Evolutionary conservation across 129 eudicot genomes (phyloP), one percentile per base, ranked within the genome.

Genomic region (Lonicera japonica): DNA sequence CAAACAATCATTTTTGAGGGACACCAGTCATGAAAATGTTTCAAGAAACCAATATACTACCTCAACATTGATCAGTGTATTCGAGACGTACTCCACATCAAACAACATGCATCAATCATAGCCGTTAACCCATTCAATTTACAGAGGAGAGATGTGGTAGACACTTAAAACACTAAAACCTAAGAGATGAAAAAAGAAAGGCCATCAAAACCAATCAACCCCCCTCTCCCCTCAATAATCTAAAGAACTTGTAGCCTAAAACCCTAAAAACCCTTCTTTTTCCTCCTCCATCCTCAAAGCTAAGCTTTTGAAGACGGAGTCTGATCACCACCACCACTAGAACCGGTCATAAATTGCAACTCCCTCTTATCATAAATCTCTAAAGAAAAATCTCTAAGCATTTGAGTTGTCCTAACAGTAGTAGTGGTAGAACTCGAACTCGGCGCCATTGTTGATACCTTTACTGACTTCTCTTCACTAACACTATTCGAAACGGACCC

Each of bases 301-400:
- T n/a, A n/a, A 61, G 78, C 51, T 54, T 66, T 63, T 29, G 82
- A 68, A 21, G 75, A 67, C 23, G 74, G 72, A 25, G 63, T 56
- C n/a, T 63, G 70, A 16, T 75, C 67, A 22, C 39, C 63, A 9
- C 62, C 71, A 22, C 39, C 63, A 9, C 62, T 68, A 11, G 84
- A 68, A 20, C 83, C 79, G 60, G 64, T 83, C 95, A 87, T 87
- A 43, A 87, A 80, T 69, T 87, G 90, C 60, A 88, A 82, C 78
- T 88, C 96, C 61, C 75, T 79, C 59, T 84, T 88, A 0, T 86
- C 95, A 55, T 70, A 80, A 45, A 75, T 39, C 74, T 72, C 90
- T 76, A 80, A 55, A 0, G 95, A 80, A 64, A 76, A 82, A 58
- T 81, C 83, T 79, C 86, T 81, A 9, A 74, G 54, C 86, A 76